Conservation (phyloP, 257 asterid genomes). For the Rauvolfia tetraphylla region DNA sequence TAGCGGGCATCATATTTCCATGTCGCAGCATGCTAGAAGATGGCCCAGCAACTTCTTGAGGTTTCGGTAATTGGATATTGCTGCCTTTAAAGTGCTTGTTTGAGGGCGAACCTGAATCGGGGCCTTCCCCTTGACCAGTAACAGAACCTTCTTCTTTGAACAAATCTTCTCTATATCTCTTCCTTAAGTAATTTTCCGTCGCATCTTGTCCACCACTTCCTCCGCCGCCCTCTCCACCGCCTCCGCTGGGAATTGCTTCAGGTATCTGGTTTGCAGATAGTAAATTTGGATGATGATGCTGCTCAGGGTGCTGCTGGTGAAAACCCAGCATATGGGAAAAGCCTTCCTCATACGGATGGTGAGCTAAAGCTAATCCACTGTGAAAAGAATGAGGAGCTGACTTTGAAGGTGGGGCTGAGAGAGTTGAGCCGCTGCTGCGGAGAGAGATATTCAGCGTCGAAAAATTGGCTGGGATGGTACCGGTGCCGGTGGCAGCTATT, state of each 20-base stretch:
- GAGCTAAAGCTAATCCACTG: conserved; percentile 50
- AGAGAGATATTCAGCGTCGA: conserved; percentile 59
- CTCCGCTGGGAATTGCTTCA: conserved; percentile 29
- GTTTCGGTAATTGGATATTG: conserved; percentile 27
- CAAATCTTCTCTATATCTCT: conserved; percentile 66
- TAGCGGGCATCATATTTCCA: conserved; percentile 35
- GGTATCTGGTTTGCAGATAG: conserved; percentile 41
- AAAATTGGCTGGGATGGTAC: conserved; percentile 73
- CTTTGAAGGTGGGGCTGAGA: conserved; percentile 59
- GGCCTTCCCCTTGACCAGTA: conserved; percentile 34
- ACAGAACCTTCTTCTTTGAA: conserved; percentile 52
- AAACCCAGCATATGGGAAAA: conserved; percentile 72
- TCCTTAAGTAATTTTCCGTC: conserved; percentile 52
- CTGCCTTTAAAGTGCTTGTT: conserved; percentile 44
- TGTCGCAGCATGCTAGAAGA: conserved; percentile 39
- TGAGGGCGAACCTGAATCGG: conserved; percentile 48
- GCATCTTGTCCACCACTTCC: conserved; percentile 34
- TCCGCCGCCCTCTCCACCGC: conserved; percentile 32
- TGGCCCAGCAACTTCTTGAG: conserved; percentile 33
- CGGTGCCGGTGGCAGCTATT: conserved; percentile 77
- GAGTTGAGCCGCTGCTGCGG: conserved; percentile 62
- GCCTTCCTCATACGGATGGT: conserved; percentile 48
- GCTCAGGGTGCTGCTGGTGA: conserved; percentile 31
- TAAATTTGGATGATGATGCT: conserved; percentile 31
- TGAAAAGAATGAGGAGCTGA: conserved; percentile 34